A percentile compares a stretch with the other conserved stretches of the same genome.
Evolutionary conservation across 2,329 filamentous ascomycete genomes (phyloP).

Genomic region (Tolypocladium ovalisporum): DNA sequence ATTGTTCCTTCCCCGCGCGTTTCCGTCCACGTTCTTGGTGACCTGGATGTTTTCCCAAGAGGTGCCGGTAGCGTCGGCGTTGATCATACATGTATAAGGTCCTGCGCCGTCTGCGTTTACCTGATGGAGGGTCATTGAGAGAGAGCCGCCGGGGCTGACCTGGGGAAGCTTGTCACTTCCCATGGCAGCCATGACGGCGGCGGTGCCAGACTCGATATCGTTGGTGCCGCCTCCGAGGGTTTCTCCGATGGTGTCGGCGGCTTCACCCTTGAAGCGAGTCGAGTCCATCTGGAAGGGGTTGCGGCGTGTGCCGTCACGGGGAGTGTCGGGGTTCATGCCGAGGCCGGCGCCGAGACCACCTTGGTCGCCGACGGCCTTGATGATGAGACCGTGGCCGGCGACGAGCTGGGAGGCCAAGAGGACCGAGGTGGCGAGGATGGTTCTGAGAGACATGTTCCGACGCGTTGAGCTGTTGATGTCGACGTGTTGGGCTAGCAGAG

Average conservation of each 20-base stretch:
- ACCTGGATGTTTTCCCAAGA: constrained; percentile 44
- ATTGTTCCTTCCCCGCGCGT: constrained; percentile 26
- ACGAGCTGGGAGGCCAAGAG: constrained; percentile 44
- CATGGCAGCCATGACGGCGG: constrained; percentile 45
- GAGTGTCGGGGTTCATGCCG: constrained; percentile 41
- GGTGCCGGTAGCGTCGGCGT: constrained; percentile 44
- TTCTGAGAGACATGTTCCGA: constrained; percentile 23
- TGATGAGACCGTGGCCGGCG: constrained; percentile 51
- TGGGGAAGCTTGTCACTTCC: constrained; percentile 48
- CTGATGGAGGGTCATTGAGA: constrained; percentile 55
- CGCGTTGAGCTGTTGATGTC: too few relatives aligned
- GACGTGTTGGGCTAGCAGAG: not conserved
- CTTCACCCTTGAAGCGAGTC: constrained; percentile 47
- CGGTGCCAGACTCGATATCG: constrained; percentile 43
- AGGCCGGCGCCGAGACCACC: constrained; percentile 44
- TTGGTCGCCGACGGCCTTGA: constrained; percentile 43
- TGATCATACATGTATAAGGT: constrained; percentile 55
- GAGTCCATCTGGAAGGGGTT: constrained; percentile 53
- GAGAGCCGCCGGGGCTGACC: constrained; percentile 41
- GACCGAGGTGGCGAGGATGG: constrained; percentile 31
- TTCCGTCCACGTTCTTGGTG: constrained; percentile 23
- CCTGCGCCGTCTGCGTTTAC: constrained; percentile 58
- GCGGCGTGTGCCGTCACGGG: constrained; percentile 49
- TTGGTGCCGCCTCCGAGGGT: constrained; percentile 47
- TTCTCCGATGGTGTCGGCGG: constrained; percentile 44